phyloP scores from a whole-genome alignment of 2,329 filamentous ascomycete genomes.

The Talaromyces sp. region DNA sequence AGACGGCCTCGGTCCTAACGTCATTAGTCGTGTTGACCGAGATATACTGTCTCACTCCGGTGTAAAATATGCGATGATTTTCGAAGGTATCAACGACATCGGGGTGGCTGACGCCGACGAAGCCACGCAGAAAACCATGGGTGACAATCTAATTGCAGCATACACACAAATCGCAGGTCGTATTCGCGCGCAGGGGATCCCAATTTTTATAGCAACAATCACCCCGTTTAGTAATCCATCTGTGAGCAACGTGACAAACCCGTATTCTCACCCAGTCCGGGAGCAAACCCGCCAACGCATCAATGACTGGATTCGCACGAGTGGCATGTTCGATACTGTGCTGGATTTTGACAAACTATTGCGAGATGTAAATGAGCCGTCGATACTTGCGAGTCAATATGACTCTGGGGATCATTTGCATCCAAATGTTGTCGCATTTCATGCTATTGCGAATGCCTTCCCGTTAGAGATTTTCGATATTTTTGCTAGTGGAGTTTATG shows the following conservation, averaged over 20 bases:
- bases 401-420: slow-evolving; percentile 63
- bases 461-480: slow-evolving; percentile 50
- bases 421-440: slow-evolving; percentile 56
- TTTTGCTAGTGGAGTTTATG: not conserved
- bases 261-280: slow-evolving; percentile 51
- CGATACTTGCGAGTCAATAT: slow-evolving; percentile 47
- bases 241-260: slow-evolving; percentile 34
- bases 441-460: slow-evolving; percentile 55
- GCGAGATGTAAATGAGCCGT: slow-evolving; percentile 45
- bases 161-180: slow-evolving; percentile 55
- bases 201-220: slow-evolving; percentile 60
- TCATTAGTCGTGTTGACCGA: slow-evolving; percentile 57
- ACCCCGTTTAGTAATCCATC: slow-evolving; percentile 50
- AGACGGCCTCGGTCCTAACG: slow-evolving; percentile 59
- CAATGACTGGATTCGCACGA: slow-evolving; percentile 57
- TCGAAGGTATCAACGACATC: slow-evolving; percentile 67
- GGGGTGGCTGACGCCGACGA: slow-evolving; percentile 46
- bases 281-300: slow-evolving; percentile 54
- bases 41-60: slow-evolving; percentile 57
- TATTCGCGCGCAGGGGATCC: slow-evolving; percentile 50
- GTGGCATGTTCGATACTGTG: slow-evolving; percentile 54
- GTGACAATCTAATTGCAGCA: slow-evolving; percentile 50
- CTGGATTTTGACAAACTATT: slow-evolving; percentile 59
- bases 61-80: slow-evolving; percentile 59
- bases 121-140: slow-evolving; percentile 43